Conservation (phyloP, 1,284 basidiomycete genomes). For the Veloboletus limbatus region DNA sequence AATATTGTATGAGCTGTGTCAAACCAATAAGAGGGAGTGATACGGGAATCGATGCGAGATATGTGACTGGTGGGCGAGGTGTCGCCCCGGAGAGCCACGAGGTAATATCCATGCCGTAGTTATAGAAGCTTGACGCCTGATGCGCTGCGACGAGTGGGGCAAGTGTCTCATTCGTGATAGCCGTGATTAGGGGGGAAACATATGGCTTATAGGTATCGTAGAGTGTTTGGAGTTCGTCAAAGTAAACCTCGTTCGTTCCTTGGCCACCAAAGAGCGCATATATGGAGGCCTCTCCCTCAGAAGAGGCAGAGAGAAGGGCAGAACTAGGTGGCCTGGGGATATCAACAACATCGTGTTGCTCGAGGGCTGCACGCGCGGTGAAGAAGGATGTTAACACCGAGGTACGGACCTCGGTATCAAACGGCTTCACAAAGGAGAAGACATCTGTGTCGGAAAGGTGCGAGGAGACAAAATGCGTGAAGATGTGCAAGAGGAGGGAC, state of each 20-base stretch:
- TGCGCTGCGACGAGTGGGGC: slow-evolving; percentile 68
- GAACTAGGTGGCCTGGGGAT: slow-evolving; percentile 68
- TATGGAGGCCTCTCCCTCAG: slow-evolving; percentile 71
- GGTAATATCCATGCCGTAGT: slow-evolving; percentile 77
- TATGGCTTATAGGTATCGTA: slow-evolving; percentile 91
- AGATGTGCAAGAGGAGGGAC: slow-evolving; percentile 68
- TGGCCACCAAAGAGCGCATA: slow-evolving; percentile 99
- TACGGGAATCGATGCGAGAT: slow-evolving; percentile 92
- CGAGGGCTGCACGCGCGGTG: slow-evolving; percentile 71
- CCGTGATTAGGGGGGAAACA: slow-evolving; percentile 67
- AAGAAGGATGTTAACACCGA: slow-evolving; percentile 81
- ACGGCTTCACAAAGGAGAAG: slow-evolving; percentile 76
- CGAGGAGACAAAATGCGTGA: slow-evolving; percentile 75
- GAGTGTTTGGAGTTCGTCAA: slow-evolving; percentile 90
- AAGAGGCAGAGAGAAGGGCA: slow-evolving; percentile 73
- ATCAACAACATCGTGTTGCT: slow-evolving; percentile 54
- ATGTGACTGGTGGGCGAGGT: slow-evolving; percentile 77
- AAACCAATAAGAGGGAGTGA: slow-evolving; percentile 95
- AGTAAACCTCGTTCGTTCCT: slow-evolving; percentile 97
- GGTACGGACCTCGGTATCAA: slow-evolving; percentile 75
- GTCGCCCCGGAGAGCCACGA: slow-evolving; percentile 79
- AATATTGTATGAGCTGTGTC: slow-evolving; percentile 93
- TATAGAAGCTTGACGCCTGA: slow-evolving; percentile 68
- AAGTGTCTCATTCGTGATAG: slow-evolving; percentile 68
- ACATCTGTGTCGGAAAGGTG: slow-evolving; percentile 76